Conservation (phyloP, 2,329 filamentous ascomycete species). For the Pyrenochaeta sp. region DNA sequence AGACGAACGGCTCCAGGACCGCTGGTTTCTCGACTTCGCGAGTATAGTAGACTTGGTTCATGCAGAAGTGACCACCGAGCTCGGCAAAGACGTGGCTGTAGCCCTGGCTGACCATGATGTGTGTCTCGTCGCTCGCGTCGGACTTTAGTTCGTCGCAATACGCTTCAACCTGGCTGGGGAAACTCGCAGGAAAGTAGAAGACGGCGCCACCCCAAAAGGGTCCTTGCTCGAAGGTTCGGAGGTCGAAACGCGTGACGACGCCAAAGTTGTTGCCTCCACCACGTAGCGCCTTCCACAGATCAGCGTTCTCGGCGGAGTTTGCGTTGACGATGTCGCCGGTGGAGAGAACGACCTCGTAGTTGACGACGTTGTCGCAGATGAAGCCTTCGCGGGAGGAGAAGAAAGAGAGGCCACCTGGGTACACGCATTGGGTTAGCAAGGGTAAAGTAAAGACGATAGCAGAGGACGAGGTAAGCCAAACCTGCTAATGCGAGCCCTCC, state of each 20-base stretch:
- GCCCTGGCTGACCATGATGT: conserved; percentile 15
- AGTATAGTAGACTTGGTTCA: conserved; percentile 17
- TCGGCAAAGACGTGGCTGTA: conserved; percentile 3
- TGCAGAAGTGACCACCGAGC: conserved; percentile 8
- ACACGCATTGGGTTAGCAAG: no score
- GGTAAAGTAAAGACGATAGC: no score
- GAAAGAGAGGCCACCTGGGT: conserved; percentile 17
- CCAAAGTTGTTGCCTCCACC: conserved; percentile 33
- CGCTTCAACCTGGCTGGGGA: conserved; percentile 9
- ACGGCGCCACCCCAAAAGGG: conserved; percentile 28
- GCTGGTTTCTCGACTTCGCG: conserved; percentile 12
- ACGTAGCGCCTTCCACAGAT: conserved; percentile 39
- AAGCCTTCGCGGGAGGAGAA: conserved; percentile 19
- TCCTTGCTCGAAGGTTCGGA: conserved; percentile 20
- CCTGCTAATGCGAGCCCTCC: conserved; percentile 2
- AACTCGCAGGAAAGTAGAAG: conserved; percentile 8
- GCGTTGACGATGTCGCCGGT: conserved; percentile 26
- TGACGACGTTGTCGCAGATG: conserved; percentile 22
- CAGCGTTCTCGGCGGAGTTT: conserved; percentile 2
- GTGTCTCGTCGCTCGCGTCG: conserved; percentile 36
- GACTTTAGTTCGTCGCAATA: conserved; percentile 32
- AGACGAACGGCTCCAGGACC: conserved; percentile 12
- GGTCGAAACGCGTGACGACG: conserved; percentile 23
- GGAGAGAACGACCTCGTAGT: conserved; percentile 45
- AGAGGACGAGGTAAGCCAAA: background rate